Conservation (phyloP, 306 rosid genomes). For the Macrotyloma uniflorum region DNA sequence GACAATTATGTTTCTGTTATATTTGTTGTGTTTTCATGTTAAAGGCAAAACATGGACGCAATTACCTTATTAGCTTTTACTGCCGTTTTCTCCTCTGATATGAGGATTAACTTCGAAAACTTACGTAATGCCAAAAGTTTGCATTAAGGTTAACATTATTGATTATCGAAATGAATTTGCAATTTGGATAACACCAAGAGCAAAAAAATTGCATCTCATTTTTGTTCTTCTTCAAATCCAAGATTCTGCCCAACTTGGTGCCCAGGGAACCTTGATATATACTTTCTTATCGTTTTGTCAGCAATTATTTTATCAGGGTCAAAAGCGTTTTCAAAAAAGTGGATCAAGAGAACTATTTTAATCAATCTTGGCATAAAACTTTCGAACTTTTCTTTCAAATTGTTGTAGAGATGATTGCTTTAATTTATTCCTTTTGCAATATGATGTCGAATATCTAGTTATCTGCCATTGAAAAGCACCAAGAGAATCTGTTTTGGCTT, state of each 20-base stretch:
- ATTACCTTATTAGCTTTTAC: background rate
- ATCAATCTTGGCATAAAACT: constrained; percentile 13
- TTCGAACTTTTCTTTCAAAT: background rate
- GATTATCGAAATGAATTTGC: background rate
- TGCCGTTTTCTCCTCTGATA: too few relatives aligned
- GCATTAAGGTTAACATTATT: background rate
- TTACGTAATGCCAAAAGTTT: too few relatives aligned
- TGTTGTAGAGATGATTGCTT: background rate
- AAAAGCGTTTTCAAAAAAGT: background rate
- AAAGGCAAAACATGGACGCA: too few relatives aligned
- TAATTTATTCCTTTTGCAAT: constrained; percentile 18
- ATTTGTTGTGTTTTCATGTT: background rate
- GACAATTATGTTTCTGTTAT: background rate
- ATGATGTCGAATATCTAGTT: background rate
- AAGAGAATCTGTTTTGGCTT: background rate
- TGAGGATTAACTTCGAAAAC: background rate
- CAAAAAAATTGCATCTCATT: background rate
- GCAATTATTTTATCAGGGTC: constrained; percentile 12
- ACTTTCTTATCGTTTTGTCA: constrained; percentile 13
- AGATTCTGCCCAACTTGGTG: constrained; percentile 42
- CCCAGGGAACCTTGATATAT: constrained; percentile 31
- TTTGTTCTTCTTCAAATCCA: background rate
- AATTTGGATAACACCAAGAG: background rate
- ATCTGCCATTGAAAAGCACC: background rate
- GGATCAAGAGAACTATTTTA: constrained; percentile 1